phyloP scores from a whole-genome alignment of 257 asterid genomes.

The Solanum chilense region DNA sequence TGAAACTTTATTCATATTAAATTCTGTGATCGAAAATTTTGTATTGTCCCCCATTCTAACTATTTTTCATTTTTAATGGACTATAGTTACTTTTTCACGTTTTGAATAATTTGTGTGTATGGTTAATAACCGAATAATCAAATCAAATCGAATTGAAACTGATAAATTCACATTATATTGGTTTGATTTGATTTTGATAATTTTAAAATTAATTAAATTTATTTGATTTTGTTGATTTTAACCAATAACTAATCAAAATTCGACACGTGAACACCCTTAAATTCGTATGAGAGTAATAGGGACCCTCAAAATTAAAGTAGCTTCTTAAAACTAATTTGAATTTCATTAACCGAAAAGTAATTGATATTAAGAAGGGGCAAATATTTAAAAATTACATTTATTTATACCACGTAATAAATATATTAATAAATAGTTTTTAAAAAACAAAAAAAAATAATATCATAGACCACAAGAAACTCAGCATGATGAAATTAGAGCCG shows the following conservation, averaged over 20 bases:
- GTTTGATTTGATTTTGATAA: background rate
- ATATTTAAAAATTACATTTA: too few species aligned
- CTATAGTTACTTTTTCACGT: background rate
- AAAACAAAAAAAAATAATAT: too few species aligned
- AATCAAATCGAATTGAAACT: background rate
- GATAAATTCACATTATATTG: background rate
- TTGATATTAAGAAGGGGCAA: background rate
- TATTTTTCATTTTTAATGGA: background rate
- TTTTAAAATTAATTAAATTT: too few species aligned
- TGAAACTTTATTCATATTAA: background rate
- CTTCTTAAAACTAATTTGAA: background rate
- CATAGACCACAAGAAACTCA: background rate
- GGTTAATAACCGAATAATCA: background rate
- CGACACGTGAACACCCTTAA: background rate
- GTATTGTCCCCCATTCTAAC: background rate
- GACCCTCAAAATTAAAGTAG: background rate
- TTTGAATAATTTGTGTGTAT: background rate
- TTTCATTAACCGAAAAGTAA: background rate
- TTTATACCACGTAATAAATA: too few species aligned
- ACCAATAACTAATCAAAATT: too few species aligned
- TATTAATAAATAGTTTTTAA: too few species aligned
- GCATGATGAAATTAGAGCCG: background rate
- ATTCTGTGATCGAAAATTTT: background rate
- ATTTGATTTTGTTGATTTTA: background rate
- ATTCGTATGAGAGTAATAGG: background rate